Base-by-base conservation (phyloP, 176 grass and related monocot species). In the Carex scoparia region DNA sequence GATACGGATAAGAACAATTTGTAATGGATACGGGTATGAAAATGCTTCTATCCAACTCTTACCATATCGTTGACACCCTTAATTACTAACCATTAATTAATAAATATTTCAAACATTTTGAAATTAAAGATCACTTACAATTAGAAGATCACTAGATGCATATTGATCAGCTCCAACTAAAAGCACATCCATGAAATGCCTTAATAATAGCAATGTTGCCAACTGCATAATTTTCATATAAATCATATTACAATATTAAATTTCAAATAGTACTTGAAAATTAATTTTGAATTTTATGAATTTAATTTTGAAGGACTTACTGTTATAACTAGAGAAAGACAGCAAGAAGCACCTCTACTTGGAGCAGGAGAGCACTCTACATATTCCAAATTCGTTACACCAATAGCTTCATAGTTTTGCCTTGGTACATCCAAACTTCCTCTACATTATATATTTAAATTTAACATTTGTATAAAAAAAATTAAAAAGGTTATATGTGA, bases 371-470 rank as follows among this genome's bases (percentile, higher is more conserved):
- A 83, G 84, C 64, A 91, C 7, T 83, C 81, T 9, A 84, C 88
- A 7, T 71, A 69, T 13, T 86, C 88, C 16, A 42, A 71, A 13
- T 90, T 49, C 7, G 42, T 4, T 78, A 4, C 66, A 19, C 72
- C 48, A n/a, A 84, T 61, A 5, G 16, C 30, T 49, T 8, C 80
- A 6, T 51, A 85, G 68, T 84, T 86, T 59, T 70, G 53, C 66
- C 89, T 87, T 2, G 89, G 87, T 8, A 93, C 86, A 67, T 93
- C 91, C 73, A 93, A 81, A 76, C 91, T 91, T 74, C 85, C 93
- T 56, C 95, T 98, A 82, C 93, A 35, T 35, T 35, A n/a, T 33
- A 33, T 4, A 40, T 18, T 23, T 23, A 38, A 58, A 15, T 37
- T 37, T 37, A 38, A 38, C 4, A 59, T 59, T 32, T 37, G 65